Conservation (phyloP, 768 basidiomycete species). For the Cubamyces sp. region DNA sequence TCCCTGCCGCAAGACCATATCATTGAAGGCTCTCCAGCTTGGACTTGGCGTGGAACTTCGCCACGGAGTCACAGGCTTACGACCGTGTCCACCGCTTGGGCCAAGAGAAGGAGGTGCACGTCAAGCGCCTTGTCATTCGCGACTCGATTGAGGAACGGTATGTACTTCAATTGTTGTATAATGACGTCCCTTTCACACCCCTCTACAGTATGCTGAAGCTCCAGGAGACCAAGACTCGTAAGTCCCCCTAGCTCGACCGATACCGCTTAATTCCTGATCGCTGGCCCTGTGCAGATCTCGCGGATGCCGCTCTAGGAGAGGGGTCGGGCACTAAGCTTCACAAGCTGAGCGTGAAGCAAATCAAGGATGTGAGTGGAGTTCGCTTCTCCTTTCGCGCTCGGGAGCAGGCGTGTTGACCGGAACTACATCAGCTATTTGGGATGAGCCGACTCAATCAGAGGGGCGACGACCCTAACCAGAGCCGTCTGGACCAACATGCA, state of each 20-base stretch:
- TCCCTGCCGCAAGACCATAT: background rate
- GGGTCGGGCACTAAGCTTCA: conserved; percentile 62
- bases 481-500: background rate
- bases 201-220: conserved; percentile 63
- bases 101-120: conserved; percentile 68
- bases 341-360: conserved; percentile 70
- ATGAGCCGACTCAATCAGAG: conserved; percentile 12
- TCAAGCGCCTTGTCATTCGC: conserved; percentile 68
- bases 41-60: conserved; percentile 78
- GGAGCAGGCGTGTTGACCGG: background rate
- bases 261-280: background rate
- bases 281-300: conserved; percentile 43
- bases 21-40: conserved; percentile 44
- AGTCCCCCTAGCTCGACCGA: conserved; percentile 18
- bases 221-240: conserved; percentile 67
- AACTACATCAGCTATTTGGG: conserved; percentile 19
- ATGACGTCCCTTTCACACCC: background rate
- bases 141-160: conserved; percentile 79
- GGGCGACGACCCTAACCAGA: background rate
- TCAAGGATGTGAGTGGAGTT: conserved; percentile 54
- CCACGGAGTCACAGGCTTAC: conserved; percentile 69
- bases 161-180: conserved; percentile 22
- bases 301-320: conserved; percentile 74
- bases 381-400: background rate
- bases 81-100: conserved; percentile 69